Conservation (phyloP, 129 eudicot genomes). For the Chrysanthemum lavandulifolium region DNA sequence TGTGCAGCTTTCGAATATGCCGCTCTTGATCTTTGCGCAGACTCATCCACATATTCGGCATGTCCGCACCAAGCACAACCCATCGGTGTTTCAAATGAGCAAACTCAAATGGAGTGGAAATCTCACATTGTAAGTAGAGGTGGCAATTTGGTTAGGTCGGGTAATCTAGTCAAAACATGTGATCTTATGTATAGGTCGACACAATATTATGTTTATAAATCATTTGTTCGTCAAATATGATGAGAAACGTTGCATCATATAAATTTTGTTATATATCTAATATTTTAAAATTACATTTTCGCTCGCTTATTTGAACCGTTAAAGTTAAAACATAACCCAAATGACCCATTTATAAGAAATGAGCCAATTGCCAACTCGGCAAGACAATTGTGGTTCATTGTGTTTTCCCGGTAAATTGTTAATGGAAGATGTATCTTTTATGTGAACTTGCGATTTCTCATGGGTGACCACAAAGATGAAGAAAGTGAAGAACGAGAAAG, state of each 20-base stretch:
- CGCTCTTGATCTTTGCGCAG: conserved; percentile 99
- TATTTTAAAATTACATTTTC: not conserved
- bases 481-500: conserved; percentile 29
- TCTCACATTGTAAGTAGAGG: conserved; percentile 68
- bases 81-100: conserved; percentile 36
- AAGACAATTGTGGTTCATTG: not conserved
- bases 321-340: not conserved
- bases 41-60: conserved; percentile 85
- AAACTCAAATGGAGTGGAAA: conserved; percentile 77
- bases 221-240: not conserved
- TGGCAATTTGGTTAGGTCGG: not conserved
- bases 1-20: conserved; percentile 93
- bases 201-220: not conserved
- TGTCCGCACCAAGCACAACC: conserved; percentile 57
- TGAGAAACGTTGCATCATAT: not conserved
- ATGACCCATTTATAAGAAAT: conserved; percentile 1
- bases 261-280: no score
- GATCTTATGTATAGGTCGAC: not conserved
- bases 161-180: not conserved
- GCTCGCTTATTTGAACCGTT: not conserved
- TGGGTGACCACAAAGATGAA: conserved; percentile 34
- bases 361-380: not conserved
- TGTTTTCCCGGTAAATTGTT: not conserved
- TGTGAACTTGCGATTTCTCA: conserved; percentile 46
- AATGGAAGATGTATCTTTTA: not conserved